These are phyloP conservation scores for Saccharomycopsis babjevae DNA, from an alignment of 805 yeast species.

Conservation along the genomic window DNA sequence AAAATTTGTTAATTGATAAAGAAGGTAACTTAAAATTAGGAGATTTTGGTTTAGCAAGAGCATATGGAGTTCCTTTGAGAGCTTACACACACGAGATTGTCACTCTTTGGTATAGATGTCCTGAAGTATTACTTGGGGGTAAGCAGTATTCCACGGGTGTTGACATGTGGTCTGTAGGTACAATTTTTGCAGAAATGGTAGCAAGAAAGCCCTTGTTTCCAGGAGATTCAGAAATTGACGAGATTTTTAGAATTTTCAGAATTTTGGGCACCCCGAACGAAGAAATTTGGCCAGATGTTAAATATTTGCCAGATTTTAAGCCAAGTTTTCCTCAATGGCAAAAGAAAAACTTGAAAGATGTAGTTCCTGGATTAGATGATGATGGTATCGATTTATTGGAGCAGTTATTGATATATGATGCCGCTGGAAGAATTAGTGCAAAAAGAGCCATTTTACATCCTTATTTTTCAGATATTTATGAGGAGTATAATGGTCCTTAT, in stretches of 20 bases:
- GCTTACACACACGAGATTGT: conserved; percentile 98
- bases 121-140: conserved; percentile 91
- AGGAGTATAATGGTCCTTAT: conserved; percentile 1
- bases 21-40: conserved; percentile 89
- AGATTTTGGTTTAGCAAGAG: conserved; percentile 93
- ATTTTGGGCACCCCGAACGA: conserved; percentile 91
- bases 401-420: conserved; percentile 79
- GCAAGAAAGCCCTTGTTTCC: conserved; percentile 92
- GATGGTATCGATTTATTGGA: conserved; percentile 79
- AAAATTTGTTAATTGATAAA: conserved; percentile 85
- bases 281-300: conserved; percentile 90
- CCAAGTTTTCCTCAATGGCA: conserved; percentile 89
- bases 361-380: conserved; percentile 59
- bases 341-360: conserved; percentile 46
- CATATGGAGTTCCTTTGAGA: conserved; percentile 93
- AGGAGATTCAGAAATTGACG: conserved; percentile 96
- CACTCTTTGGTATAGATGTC: conserved; percentile 95
- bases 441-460: conserved; percentile 87
- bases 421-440: conserved; percentile 87
- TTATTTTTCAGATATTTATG: conserved; percentile 53
- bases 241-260: conserved; percentile 86
- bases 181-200: conserved; percentile 96
- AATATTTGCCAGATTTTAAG: conserved; percentile 84
- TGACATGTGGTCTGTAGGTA: conserved; percentile 98
- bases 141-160: conserved; percentile 97